A percentile compares a stretch with the other conserved stretches of the same genome.
Evolutionary conservation across 106 monocot species (phyloP).

Genomic region (Acorus calamus): DNA sequence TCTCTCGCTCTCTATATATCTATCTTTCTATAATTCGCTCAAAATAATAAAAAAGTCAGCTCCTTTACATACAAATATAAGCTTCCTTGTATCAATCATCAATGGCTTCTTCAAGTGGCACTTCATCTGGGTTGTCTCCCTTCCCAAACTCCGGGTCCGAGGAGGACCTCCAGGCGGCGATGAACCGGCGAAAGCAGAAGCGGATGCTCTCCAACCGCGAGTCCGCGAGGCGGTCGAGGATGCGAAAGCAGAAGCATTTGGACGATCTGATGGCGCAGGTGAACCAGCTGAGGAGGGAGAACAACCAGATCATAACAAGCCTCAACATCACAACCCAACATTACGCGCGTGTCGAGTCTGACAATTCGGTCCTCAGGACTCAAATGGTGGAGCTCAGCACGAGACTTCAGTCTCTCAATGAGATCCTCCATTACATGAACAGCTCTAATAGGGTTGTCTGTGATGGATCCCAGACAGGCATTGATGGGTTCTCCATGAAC

Average conservation of each 20-base stretch:
- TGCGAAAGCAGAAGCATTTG: constrained; percentile 21
- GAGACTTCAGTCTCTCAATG: constrained; percentile 18
- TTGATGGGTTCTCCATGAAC: constrained; percentile 1
- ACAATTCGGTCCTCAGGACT: constrained; percentile 19
- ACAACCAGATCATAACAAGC: constrained; percentile 20
- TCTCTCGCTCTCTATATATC: too few species aligned
- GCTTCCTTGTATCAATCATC: too few species aligned
- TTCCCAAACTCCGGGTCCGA: constrained; percentile 1
- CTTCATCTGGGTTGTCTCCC: constrained; percentile 6
- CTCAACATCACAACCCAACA: constrained; percentile 16
- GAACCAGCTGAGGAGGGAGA: constrained; percentile 16
- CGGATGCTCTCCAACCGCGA: constrained; percentile 25
- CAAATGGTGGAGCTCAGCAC: constrained; percentile 17
- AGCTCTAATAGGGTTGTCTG: neutral
- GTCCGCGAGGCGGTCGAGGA: constrained; percentile 19
- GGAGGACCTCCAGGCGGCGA: constrained; percentile 7
- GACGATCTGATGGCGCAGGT: constrained; percentile 18
- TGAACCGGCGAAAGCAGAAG: constrained; percentile 17
- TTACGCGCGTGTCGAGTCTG: neutral
- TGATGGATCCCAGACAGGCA: too few species aligned
- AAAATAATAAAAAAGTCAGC: too few species aligned
- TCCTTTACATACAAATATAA: too few species aligned
- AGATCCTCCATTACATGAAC: constrained; percentile 17
- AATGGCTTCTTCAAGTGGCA: constrained; percentile 20
- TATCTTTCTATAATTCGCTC: too few species aligned